Conservation (phyloP, 2,329 filamentous ascomycete species). For the Cladophialophora psammophila region DNA sequence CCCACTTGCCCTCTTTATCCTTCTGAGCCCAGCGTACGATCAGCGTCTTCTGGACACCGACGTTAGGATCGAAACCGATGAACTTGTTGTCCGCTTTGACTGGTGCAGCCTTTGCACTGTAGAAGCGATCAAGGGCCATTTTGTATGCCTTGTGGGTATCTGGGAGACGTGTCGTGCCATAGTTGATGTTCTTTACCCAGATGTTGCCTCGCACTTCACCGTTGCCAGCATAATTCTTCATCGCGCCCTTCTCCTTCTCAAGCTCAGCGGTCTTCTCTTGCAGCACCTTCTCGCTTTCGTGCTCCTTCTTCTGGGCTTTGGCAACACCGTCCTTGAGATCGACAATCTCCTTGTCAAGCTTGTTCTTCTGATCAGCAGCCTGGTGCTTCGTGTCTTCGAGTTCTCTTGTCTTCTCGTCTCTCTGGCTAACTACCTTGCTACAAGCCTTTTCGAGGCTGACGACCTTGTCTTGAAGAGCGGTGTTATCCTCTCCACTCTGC, state of each 20-base stretch:
- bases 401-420: neutral
- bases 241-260: neutral
- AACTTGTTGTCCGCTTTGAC: neutral
- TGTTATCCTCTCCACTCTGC: neutral
- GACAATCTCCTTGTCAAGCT: slow-evolving; percentile 4
- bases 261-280: slow-evolving; percentile 2
- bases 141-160: slow-evolving; percentile 3
- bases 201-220: slow-evolving; percentile 5
- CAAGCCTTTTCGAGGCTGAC: neutral
- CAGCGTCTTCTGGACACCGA: neutral
- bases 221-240: neutral
- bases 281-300: neutral
- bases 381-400: slow-evolving; percentile 3
- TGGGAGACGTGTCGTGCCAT: neutral
- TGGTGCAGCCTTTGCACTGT: neutral
- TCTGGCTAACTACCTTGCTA: neutral
- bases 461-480: neutral
- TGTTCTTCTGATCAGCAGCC: neutral
- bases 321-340: neutral
- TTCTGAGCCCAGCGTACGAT: slow-evolving; percentile 5
- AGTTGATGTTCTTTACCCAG: neutral
- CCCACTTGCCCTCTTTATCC: neutral
- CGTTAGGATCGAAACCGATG: neutral
- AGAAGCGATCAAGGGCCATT: slow-evolving; percentile 3
- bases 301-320: neutral